phyloP scores from a whole-genome alignment of 23 red algal species.

The Agarophyton chilense region DNA sequence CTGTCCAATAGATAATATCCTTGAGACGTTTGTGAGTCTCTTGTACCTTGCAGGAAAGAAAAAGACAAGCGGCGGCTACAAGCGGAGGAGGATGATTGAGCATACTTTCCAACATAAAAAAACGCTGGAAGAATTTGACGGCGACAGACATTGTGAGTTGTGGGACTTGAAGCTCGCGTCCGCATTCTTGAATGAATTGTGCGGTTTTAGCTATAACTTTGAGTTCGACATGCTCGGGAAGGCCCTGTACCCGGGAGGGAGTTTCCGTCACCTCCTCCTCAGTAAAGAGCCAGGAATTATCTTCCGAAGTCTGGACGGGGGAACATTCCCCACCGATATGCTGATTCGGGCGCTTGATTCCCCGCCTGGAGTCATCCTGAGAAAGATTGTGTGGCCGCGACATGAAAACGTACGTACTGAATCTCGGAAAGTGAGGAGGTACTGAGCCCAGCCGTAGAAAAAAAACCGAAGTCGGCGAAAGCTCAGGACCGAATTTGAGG shows the following conservation, averaged over 20 bases:
- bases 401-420: background rate
- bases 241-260: constrained; percentile 69
- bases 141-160: constrained; percentile 84
- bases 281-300: constrained; percentile 86
- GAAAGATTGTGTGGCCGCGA: constrained; percentile 17
- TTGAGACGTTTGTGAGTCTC: constrained; percentile 81
- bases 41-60: constrained; percentile 94
- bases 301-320: constrained; percentile 55
- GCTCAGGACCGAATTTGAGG: no score
- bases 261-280: constrained; percentile 80
- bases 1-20: constrained; percentile 90
- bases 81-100: constrained; percentile 67
- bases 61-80: constrained; percentile 87
- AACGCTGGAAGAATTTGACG: constrained; percentile 81
- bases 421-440: background rate
- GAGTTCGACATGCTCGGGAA: constrained; percentile 63
- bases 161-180: constrained; percentile 58
- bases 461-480: background rate
- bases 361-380: background rate
- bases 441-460: background rate
- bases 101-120: constrained; percentile 88
- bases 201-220: constrained; percentile 72
- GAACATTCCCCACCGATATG: background rate
- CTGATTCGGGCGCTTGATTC: constrained; percentile 30
- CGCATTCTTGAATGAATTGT: constrained; percentile 73